Percentiles rank a stretch among this genome's conserved stretches.
Evolutionary conservation across 257 asterid species (phyloP).

Genomic region (Handroanthus guayacan): DNA sequence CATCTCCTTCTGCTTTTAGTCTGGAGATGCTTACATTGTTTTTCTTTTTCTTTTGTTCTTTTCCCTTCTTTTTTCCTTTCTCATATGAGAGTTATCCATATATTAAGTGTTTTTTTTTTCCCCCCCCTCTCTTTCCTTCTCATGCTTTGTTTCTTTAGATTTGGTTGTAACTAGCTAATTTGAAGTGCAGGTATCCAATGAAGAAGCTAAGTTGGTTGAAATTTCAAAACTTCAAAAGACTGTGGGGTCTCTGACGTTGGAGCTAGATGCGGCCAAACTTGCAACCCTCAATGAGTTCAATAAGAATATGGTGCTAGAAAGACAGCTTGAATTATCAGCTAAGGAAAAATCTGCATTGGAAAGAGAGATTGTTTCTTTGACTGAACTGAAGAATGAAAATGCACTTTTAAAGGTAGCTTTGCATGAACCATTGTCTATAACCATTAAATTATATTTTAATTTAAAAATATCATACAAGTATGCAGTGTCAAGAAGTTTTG

Average conservation of each 20-base stretch:
- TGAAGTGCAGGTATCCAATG: conserved; percentile 76
- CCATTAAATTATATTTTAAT: no score
- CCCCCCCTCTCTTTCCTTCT: background rate
- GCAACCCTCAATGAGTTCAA: conserved; percentile 88
- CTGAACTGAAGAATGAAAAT: conserved; percentile 82
- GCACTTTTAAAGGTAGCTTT: conserved; percentile 69
- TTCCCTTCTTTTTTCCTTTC: no score
- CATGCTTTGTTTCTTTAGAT: background rate
- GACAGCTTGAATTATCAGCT: conserved; percentile 71
- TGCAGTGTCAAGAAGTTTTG: background rate
- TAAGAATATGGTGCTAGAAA: conserved; percentile 76
- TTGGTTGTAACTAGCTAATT: conserved; percentile 33
- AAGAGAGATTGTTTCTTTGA: conserved; percentile 62
- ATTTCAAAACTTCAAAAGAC: conserved; percentile 88
- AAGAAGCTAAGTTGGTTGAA: conserved; percentile 81
- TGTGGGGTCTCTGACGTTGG: conserved; percentile 80
- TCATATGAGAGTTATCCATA: no score
- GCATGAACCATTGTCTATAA: conserved; percentile 13
- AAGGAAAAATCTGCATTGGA: conserved; percentile 81
- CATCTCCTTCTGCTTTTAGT: background rate
- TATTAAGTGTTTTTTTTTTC: background rate
- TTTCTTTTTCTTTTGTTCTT: background rate
- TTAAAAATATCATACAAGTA: background rate
- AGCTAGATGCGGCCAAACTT: conserved; percentile 89
- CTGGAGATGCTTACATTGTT: conserved; percentile 4